Percentiles rank a stretch among this genome's conserved stretches.
phyloP scores from a whole-genome alignment of 768 basidiomycete genomes.

The Sistotremastrum niveocremeum region DNA sequence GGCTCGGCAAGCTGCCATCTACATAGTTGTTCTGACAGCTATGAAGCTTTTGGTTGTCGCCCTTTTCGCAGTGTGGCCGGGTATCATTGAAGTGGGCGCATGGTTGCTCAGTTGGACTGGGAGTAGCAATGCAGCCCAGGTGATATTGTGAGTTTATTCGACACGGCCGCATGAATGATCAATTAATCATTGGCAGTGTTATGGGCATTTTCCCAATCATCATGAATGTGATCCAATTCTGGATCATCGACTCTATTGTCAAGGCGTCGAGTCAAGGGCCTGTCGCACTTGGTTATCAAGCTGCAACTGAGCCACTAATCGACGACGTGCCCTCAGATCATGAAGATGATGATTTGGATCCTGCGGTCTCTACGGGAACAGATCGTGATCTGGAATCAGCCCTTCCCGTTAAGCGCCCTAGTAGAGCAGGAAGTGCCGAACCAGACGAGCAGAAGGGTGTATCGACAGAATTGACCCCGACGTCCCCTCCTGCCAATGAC shows the following conservation, averaged over 20 bases:
- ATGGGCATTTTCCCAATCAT: constrained; percentile 87
- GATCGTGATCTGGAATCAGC: background rate
- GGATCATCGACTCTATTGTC: constrained; percentile 88
- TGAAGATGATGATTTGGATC: constrained; percentile 29
- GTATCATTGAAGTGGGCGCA: constrained; percentile 62
- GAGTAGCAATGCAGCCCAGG: constrained; percentile 50
- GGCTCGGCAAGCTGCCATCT: constrained; percentile 67
- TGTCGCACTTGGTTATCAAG: constrained; percentile 21
- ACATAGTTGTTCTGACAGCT: constrained; percentile 61
- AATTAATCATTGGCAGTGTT: constrained; percentile 30
- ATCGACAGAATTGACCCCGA: too few relatives aligned
- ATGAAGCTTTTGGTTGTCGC: constrained; percentile 90
- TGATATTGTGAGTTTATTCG: constrained; percentile 54
- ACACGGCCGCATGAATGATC: constrained; percentile 1
- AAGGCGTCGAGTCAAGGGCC: constrained; percentile 44
- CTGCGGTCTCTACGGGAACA: background rate
- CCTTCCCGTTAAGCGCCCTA: constrained; percentile 8
- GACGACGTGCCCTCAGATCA: constrained; percentile 36
- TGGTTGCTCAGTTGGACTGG: constrained; percentile 78
- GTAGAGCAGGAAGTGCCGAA: constrained; percentile 36
- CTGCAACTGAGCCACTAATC: constrained; percentile 54
- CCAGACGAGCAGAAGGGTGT: constrained; percentile 1
- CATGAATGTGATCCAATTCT: constrained; percentile 88
- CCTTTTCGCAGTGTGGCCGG: constrained; percentile 58
- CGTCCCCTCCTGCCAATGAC: background rate